Evolutionary conservation across 2,329 filamentous ascomycete species (phyloP), one percentile per base, ranked within the genome.

Genomic region (Exserohilum turcica): DNA sequence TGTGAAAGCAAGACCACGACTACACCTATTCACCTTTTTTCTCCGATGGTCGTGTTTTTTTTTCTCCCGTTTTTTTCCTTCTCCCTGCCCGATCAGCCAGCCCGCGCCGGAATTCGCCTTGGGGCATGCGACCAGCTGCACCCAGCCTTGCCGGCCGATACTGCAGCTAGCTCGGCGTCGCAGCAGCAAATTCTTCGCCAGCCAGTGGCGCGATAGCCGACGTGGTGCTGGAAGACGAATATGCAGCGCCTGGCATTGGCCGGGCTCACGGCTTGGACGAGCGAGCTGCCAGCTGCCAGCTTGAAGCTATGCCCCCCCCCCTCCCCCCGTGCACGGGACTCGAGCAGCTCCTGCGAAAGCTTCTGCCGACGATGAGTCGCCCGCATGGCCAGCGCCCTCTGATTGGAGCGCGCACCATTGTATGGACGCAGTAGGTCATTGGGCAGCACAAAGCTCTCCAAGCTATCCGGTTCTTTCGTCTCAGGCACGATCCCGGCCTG

Each of bases 321-420:
- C 40, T 27, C 27, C 36, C 21, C 21, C 21, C 27, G 47, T 37
- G 45, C 50, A 53, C 50, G 50, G 45, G 38, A 53, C 50, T 39
- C 48, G 50, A 49, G 33, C 50, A 24, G 21, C 21, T 38, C 28
- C 39, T 21, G 45, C 43, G 45, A 43, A 43, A 24, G 45, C 45
- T 38, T 39, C 45, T 53, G 46, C 40, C 48, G 53, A 54, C 52
- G 43, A 56, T 53, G 52, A 56, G 48, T 47, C 47, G 52, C 24
- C 28, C 29, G 33, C 36, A 29, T 33, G n/a, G 37, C 31, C 33
- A 44, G 31, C 43, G 31, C 13, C 45, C 27, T 58, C 48, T 54
- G 42, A 54, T 54, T 54, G 52, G 52, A 51, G 52, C 47, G 52
- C 47, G 32, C 42, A 51, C 45, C 39, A 38, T 13, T 43, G 35